Evolutionary conservation across 306 rosid species (phyloP), one percentile per base, ranked within the genome.

Genomic region (Sechiopsis laciniata): DNA sequence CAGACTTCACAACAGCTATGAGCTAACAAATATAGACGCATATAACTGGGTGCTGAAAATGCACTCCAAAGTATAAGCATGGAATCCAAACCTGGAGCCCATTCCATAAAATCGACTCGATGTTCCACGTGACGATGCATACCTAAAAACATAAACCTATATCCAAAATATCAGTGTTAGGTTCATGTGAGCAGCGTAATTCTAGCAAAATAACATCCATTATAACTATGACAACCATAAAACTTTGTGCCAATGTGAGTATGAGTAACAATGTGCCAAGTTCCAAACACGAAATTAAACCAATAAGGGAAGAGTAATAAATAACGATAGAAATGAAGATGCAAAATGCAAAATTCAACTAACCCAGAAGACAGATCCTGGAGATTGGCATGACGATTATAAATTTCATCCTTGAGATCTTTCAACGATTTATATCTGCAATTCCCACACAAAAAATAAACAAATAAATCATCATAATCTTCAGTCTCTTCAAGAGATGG

Each of bases 111-210:
- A 82, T 94, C 98, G 52, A 79, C 97, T 46, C 97, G 85, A 78
- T 86, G 98, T 79, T 94, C 97, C 57, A 92, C 86, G 82, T 94
- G 98, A 69, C 98, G 97, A 82, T 90, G 98, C 92, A 94, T 76
- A 58, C 98, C 98, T 84, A 94, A 32, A 72, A 94, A 77, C 85
- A 88, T 93, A 85, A 75, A 94, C 60, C 98, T 94, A 75, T 48
- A 86, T 46, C 55, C 76, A 80, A 78, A 78, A 78, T 63, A 79
- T 45, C 48, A 48, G 35, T 12, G 56, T 62, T 15, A 75, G 69
- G 10, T 11, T 21, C 58, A 50, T 13, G 20, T 50, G 73, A 48
- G 32, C 57, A 45, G 37, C 20, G 5, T 42, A 19, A 19, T 22
- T 67, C 55, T 14, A 67, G 55, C 6, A 5, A 67, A 66, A 46